Base-by-base conservation (phyloP, 2,329 filamentous ascomycete species). In the Aspergillus eucalypticola region DNA sequence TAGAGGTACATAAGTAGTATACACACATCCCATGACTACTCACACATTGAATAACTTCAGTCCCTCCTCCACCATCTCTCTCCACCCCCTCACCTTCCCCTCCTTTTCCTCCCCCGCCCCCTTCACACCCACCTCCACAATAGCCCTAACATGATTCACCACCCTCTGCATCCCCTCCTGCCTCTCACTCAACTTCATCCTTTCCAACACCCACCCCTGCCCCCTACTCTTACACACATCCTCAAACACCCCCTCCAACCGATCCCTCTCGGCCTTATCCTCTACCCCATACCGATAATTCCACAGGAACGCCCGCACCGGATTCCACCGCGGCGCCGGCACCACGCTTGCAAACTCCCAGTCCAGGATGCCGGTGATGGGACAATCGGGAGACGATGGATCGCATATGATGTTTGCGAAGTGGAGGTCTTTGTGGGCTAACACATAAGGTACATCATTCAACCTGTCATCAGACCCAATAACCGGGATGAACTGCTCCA, bases 331-430 rank as follows among this genome's bases (percentile, higher is more conserved):
- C 25, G 65, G 63, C 5, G 67, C 66, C 1, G 77, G 75, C 13
- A 79, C 72, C 1, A 78, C 66, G 15, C 68, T 67, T 1, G 72
- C 65, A 44, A 79, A 79, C 60, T 78, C 77, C 75, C 74, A 79
- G 67, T 75, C 73, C 10, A 75, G 60, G 11, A 78, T 65, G 1
- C 61, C 69, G 0, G 75, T 78, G 46, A 78, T 71, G 6, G 55
- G 58, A 50, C 54, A 60, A 2, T 39, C 57, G 0, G 58, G 53
- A 1, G 65, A 62, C 6, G 58, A 38, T 1, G 59, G 60, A n/a
- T 74, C 66, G 60, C 67, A 76, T 56, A 76, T 69, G 38, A 78
- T 65, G 48, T 78, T 79, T 52, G 61, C 54, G 23, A 49, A 57
- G n/a, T 57, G 54, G 2, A 57, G 42, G 46, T 78, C 75, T 59